These are phyloP conservation scores for Plasmodium sp. DNA, from an alignment of 169 alveolate genomes.

Conservation along the genomic window DNA sequence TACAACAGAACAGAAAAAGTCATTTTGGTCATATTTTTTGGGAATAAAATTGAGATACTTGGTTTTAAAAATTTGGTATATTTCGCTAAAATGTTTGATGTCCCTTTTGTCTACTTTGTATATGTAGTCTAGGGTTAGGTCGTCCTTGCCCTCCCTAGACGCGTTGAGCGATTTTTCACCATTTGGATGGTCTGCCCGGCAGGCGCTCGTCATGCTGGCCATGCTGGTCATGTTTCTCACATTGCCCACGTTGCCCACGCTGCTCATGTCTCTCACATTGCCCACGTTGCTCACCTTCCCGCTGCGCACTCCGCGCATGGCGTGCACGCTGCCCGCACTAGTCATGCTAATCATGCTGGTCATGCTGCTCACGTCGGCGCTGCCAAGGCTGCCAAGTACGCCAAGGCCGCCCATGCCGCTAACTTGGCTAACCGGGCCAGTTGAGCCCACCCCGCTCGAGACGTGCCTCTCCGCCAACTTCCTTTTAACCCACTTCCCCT, in stretches of 20 bases:
- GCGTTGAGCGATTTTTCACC: background rate
- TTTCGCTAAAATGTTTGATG: constrained; percentile 34
- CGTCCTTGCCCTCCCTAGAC: background rate
- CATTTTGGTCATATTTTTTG: constrained; percentile 44
- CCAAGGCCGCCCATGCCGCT: background rate
- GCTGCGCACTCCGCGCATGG: background rate
- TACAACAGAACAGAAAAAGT: constrained; percentile 40
- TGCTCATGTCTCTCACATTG: no score
- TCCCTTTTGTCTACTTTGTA: constrained; percentile 54
- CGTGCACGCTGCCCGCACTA: background rate
- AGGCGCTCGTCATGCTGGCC: background rate
- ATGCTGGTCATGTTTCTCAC: background rate
- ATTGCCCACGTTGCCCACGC: background rate
- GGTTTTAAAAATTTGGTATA: constrained; percentile 52
- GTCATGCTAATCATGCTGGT: background rate
- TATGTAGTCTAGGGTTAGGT: constrained; percentile 13
- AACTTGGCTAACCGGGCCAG: background rate
- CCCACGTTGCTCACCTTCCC: background rate
- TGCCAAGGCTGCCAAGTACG: background rate
- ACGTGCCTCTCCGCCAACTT: background rate
- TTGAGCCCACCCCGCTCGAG: background rate
- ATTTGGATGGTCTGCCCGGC: background rate
- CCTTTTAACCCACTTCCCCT: constrained; percentile 57
- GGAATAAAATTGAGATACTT: constrained; percentile 72
- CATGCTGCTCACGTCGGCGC: background rate